A percentile compares a stretch with the other conserved stretches of the same genome.
phyloP scores from a whole-genome alignment of 345 rosid species.

The Microthlaspi erraticum region DNA sequence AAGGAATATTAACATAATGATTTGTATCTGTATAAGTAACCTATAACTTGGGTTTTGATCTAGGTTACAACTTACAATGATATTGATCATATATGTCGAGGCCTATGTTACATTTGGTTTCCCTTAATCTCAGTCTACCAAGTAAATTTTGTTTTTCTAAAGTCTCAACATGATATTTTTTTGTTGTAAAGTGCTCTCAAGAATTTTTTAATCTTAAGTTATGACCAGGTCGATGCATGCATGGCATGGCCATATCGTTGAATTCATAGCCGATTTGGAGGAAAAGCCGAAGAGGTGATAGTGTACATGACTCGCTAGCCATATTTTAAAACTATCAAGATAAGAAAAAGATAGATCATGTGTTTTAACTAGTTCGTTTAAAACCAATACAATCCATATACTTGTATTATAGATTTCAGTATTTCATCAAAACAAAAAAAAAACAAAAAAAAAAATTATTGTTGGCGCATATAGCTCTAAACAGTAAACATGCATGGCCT shows the following conservation, averaged over 20 bases:
- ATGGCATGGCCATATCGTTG: too few relatives aligned
- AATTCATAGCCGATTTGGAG: too few relatives aligned
- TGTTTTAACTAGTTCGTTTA: neutral
- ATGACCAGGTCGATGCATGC: too few relatives aligned
- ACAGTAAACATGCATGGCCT: neutral
- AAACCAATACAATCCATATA: neutral
- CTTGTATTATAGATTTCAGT: neutral
- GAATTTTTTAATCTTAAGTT: too few relatives aligned
- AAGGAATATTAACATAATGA: neutral
- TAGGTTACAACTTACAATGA: neutral
- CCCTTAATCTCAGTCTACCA: neutral
- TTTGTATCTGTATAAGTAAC: neutral
- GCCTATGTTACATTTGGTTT: constrained; percentile 1
- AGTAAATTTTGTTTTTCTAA: neutral
- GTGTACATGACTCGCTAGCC: too few relatives aligned
- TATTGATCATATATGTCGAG: neutral
- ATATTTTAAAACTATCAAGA: neutral
- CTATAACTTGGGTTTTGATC: neutral
- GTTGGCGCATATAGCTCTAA: neutral
- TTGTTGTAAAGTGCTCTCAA: too few relatives aligned
- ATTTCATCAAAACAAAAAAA: neutral
- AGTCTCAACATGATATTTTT: neutral
- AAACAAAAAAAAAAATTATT: neutral
- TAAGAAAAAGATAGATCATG: neutral
- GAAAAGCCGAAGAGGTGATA: too few relatives aligned